phyloP scores from a whole-genome alignment of 352 stramenopile species.

The Pythium biforme region DNA sequence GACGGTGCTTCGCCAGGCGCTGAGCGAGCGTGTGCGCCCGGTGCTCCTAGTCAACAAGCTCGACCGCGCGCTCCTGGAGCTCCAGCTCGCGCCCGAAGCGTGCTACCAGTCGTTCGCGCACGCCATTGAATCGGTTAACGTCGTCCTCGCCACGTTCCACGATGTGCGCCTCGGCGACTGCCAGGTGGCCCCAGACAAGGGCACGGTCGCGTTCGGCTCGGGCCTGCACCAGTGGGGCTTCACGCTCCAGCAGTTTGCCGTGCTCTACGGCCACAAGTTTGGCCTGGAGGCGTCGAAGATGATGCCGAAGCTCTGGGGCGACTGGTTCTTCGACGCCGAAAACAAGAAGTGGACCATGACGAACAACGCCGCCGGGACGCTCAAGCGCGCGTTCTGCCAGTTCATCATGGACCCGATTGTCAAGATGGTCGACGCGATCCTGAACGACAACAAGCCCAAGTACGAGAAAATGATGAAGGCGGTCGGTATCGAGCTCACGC shows the following conservation, averaged over 20 bases:
- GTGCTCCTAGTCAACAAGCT: slow-evolving; percentile 99
- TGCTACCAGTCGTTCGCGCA: slow-evolving; percentile 99
- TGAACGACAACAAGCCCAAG: slow-evolving; percentile 99
- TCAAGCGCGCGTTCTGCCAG: slow-evolving; percentile 99
- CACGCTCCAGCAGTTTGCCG: slow-evolving; percentile 99
- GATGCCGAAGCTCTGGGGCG: slow-evolving; percentile 99
- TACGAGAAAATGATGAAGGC: slow-evolving; percentile 97
- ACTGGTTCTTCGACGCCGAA: slow-evolving; percentile 96
- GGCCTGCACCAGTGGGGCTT: slow-evolving; percentile 99
- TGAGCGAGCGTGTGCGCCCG: slow-evolving; percentile 96
- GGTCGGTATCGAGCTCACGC: slow-evolving; percentile 97
- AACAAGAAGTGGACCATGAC: slow-evolving; percentile 97
- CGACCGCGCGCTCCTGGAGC: slow-evolving; percentile 97
- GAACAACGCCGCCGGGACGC: slow-evolving; percentile 91
- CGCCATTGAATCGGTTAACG: slow-evolving; percentile 99
- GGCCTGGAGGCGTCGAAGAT: slow-evolving; percentile 98
- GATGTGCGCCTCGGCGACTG: slow-evolving; percentile 95
- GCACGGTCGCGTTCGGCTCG: slow-evolving; percentile 98
- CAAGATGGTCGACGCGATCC: slow-evolving; percentile 99
- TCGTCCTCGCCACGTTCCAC: slow-evolving; percentile 99
- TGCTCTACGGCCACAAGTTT: slow-evolving; percentile 99
- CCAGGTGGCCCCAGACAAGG: slow-evolving; percentile 98
- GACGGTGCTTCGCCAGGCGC: slow-evolving; percentile 98
- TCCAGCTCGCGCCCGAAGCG: slow-evolving; percentile 98
- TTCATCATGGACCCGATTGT: slow-evolving; percentile 99